phyloP scores from a whole-genome alignment of 768 basidiomycete species.

The Naematelia encephala region DNA sequence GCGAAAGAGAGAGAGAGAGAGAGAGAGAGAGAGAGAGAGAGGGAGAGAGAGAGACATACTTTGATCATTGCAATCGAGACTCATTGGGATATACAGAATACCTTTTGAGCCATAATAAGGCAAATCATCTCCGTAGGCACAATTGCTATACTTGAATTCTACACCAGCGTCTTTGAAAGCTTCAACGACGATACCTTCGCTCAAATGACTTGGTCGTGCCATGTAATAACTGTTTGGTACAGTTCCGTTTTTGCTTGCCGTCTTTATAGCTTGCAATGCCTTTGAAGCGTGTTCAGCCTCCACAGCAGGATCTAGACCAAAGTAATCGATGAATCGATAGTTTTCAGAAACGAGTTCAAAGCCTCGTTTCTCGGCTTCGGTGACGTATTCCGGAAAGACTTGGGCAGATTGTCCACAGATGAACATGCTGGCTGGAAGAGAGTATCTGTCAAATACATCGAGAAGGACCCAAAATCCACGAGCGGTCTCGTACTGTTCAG shows the following conservation, averaged over 20 bases:
- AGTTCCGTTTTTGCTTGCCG: neutral
- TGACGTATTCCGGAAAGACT: neutral
- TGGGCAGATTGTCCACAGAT: neutral
- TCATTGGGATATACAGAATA: neutral
- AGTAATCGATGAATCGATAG: constrained; percentile 4
- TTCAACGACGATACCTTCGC: neutral
- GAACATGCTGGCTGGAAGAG: neutral
- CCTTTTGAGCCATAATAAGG: neutral
- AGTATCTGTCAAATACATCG: constrained; percentile 2
- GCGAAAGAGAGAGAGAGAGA: neutral
- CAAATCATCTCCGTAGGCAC: neutral
- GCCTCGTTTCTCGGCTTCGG: neutral
- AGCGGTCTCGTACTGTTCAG: neutral
- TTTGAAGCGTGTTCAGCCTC: neutral
- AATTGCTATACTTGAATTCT: neutral
- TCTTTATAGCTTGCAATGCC: neutral
- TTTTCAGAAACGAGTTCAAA: constrained; percentile 1
- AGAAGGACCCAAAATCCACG: constrained; percentile 1
- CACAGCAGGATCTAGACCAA: neutral
- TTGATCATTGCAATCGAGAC: neutral
- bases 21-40: neutral
- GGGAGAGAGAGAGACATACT: too few species aligned
- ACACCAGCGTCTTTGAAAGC: neutral
- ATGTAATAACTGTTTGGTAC: neutral
- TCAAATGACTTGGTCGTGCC: neutral